Evolutionary conservation across 2,329 filamentous ascomycete species (phyloP).

Genomic region (Trichocomaceae sp.): DNA sequence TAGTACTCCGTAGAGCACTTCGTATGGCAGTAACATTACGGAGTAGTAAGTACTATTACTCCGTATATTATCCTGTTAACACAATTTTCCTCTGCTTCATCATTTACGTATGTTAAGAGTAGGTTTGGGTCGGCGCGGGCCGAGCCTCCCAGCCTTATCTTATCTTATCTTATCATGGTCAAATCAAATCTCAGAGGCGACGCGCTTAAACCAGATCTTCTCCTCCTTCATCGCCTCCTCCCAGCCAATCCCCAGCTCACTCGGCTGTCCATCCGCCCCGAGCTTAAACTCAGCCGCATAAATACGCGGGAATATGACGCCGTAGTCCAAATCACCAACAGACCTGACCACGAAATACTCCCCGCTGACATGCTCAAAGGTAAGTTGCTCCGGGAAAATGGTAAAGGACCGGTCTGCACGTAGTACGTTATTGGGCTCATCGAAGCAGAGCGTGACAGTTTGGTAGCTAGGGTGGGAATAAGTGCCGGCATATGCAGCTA

Average conservation of each 20-base stretch:
- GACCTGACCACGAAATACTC: slow-evolving; percentile 8
- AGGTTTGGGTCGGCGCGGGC: slow-evolving; percentile 7
- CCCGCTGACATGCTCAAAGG: slow-evolving; percentile 9
- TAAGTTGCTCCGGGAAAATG: slow-evolving; percentile 8
- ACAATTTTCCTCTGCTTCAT: no score
- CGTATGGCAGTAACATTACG: no score
- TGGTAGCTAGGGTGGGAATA: slow-evolving; percentile 12
- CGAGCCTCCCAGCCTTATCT: neutral
- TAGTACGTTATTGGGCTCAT: neutral
- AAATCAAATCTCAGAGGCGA: no score
- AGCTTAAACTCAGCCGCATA: slow-evolving; percentile 9
- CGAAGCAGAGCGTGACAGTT: slow-evolving; percentile 3
- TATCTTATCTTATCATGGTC: neutral
- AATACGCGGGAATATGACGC: neutral
- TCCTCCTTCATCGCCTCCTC: slow-evolving; percentile 5
- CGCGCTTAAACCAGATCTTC: slow-evolving; percentile 9
- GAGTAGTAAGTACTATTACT: no score
- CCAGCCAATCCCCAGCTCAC: neutral
- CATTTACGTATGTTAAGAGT: neutral
- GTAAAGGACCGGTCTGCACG: slow-evolving; percentile 9
- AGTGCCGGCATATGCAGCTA: slow-evolving; percentile 10
- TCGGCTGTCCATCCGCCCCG: neutral
- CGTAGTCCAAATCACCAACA: neutral
- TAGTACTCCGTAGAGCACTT: no score
- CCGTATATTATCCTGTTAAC: no score